These are phyloP conservation scores for Diplocarpon mali DNA, from an alignment of 2,329 filamentous ascomycete genomes.

Conservation along the genomic window DNA sequence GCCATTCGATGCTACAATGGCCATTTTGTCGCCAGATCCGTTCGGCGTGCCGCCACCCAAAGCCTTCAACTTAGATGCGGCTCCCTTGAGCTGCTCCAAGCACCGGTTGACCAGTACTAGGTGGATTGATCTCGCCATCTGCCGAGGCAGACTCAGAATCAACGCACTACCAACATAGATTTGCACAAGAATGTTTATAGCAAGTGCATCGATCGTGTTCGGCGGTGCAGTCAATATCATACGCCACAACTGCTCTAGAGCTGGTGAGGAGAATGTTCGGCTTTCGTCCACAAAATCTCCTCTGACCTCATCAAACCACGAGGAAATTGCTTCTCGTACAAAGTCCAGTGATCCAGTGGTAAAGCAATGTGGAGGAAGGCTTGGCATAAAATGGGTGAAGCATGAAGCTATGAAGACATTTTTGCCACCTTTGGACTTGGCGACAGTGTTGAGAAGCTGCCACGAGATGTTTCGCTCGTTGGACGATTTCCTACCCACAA, in stretches of 20 bases:
- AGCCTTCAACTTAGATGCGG: slow-evolving; percentile 46
- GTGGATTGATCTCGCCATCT: slow-evolving; percentile 48
- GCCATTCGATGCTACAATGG: slow-evolving; percentile 36
- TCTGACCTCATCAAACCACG: slow-evolving; percentile 36
- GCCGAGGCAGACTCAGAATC: slow-evolving; percentile 39
- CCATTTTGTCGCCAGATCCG: slow-evolving; percentile 42
- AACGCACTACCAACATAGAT: slow-evolving; percentile 54
- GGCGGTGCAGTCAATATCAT: slow-evolving; percentile 61
- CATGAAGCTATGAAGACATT: slow-evolving; percentile 47
- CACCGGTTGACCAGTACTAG: slow-evolving; percentile 63
- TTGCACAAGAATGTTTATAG: slow-evolving; percentile 61
- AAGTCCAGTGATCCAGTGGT: slow-evolving; percentile 53
- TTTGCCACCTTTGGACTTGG: slow-evolving; percentile 33
- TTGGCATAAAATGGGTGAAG: slow-evolving; percentile 44
- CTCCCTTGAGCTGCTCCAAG: slow-evolving; percentile 54
- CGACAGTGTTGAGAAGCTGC: slow-evolving; percentile 47
- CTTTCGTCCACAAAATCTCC: slow-evolving; percentile 41
- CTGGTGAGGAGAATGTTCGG: slow-evolving; percentile 40
- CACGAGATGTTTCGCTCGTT: slow-evolving; percentile 58
- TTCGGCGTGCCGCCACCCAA: slow-evolving; percentile 33
- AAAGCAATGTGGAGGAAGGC: slow-evolving; percentile 45
- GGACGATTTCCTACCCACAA: slow-evolving; percentile 54
- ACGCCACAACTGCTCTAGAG: slow-evolving; percentile 68
- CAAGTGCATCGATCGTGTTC: slow-evolving; percentile 52
- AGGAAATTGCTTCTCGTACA: slow-evolving; percentile 40